Evolutionary conservation across 2,329 filamentous ascomycete species (phyloP).

Genomic region (Lecanosticta acicola): DNA sequence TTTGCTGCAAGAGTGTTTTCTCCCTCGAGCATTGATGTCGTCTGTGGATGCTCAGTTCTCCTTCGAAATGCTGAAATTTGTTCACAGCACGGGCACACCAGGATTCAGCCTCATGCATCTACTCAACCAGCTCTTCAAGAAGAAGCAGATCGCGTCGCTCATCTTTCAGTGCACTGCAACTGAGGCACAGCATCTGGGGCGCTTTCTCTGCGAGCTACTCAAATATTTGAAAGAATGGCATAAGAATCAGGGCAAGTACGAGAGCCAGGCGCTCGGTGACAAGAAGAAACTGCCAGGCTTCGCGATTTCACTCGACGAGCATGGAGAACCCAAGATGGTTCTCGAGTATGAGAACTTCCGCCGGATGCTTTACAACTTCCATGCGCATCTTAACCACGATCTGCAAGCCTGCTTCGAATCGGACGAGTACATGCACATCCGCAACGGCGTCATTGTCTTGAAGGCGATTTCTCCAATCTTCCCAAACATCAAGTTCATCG

Average conservation of each 20-base stretch:
- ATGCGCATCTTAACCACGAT: conserved; percentile 71
- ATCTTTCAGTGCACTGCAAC: conserved; percentile 86
- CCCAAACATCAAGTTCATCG: conserved; percentile 86
- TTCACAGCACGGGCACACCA: conserved; percentile 77
- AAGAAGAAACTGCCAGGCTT: conserved; percentile 70
- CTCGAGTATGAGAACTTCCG: conserved; percentile 83
- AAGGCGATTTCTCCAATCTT: conserved; percentile 76
- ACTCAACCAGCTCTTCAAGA: conserved; percentile 76
- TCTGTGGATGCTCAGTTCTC: conserved; percentile 83
- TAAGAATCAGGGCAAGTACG: conserved; percentile 66
- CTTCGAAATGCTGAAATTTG: conserved; percentile 77
- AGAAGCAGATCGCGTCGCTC: conserved; percentile 71
- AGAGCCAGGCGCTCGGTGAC: conserved; percentile 70
- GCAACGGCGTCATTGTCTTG: conserved; percentile 86
- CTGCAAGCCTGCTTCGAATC: conserved; percentile 76
- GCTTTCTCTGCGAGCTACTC: conserved; percentile 77
- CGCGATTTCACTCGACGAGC: conserved; percentile 64
- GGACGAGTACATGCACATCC: conserved; percentile 94
- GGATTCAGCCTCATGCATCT: conserved; percentile 83
- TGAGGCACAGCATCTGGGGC: conserved; percentile 88
- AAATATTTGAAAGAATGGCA: conserved; percentile 82
- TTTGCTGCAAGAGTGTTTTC: conserved; percentile 81
- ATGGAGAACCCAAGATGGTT: conserved; percentile 56
- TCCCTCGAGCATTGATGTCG: conserved; percentile 81
- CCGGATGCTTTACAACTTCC: conserved; percentile 82